These are phyloP conservation scores for Fusarium palustre DNA, from an alignment of 2,329 filamentous ascomycete genomes.

Conservation along the genomic window DNA sequence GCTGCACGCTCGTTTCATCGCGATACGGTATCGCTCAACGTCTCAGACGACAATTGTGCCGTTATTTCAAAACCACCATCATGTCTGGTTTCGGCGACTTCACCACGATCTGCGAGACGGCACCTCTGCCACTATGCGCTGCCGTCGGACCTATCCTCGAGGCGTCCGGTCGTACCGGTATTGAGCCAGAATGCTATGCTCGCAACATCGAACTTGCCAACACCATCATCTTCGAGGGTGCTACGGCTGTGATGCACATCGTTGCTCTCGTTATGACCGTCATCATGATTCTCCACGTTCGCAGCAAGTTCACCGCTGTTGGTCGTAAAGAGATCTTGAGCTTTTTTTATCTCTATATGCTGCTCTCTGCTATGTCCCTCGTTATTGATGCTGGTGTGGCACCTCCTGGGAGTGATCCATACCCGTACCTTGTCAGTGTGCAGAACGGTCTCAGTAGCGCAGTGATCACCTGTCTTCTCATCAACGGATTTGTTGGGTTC, in stretches of 20 bases:
- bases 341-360: slow-evolving; percentile 97
- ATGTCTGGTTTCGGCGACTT: slow-evolving; percentile 95
- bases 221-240: slow-evolving; percentile 97
- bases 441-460: slow-evolving; percentile 89
- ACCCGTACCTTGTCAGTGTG: slow-evolving; percentile 90
- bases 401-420: slow-evolving; percentile 81
- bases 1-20: slow-evolving; percentile 2
- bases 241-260: slow-evolving; percentile 92
- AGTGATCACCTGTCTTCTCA: slow-evolving; percentile 86
- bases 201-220: slow-evolving; percentile 96
- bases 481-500: slow-evolving; percentile 98
- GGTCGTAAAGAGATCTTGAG: slow-evolving; percentile 80
- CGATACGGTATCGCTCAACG: slow-evolving; percentile 1
- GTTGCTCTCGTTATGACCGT: slow-evolving; percentile 90
- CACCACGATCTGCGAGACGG: slow-evolving; percentile 83
- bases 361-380: slow-evolving; percentile 88
- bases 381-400: slow-evolving; percentile 93
- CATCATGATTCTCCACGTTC: slow-evolving; percentile 96
- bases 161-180: slow-evolving; percentile 76
- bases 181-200: slow-evolving; percentile 91
- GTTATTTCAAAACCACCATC: slow-evolving; percentile 41
- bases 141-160: slow-evolving; percentile 80
- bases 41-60: slow-evolving; percentile 8
- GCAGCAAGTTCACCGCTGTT: slow-evolving; percentile 98
- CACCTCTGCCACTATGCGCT: slow-evolving; percentile 87